Base-by-base conservation (phyloP, 352 stramenopile genomes). In the Ophiocytium majus region DNA sequence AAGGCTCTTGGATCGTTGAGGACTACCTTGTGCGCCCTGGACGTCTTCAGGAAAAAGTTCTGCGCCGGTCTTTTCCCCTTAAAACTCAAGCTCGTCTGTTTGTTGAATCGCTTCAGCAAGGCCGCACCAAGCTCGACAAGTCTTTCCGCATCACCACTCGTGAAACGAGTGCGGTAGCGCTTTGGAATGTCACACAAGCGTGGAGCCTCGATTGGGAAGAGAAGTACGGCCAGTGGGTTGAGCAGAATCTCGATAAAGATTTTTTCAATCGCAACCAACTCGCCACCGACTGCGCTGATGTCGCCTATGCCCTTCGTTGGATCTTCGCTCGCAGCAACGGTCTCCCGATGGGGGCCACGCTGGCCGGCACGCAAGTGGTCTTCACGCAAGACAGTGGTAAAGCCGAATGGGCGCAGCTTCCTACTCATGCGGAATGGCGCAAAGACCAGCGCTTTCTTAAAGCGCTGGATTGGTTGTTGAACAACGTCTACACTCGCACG, bases 301-400 rank as follows among this genome's bases (percentile, higher is more conserved):
- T 71, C 57, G 28, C 57, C 57, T 71, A 71, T 71, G 57, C 57
- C 57, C 57, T 71, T 28, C 57, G 57, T 28, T 71, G 57, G 57
- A 71, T 71, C 57, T 71, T 71, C 28, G 23, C 57, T 23, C 57
- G 57, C 57, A 71, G 23, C 28, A 23, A 71, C 28, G 23, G 19
- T 71, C 57, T 71, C 28, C 57, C 57, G 23, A 28, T 28, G 57
- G 23, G 23, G 23, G 57, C 28, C 57, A 71, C 57, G 28, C 57
- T 71, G 23, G 57, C 19, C 19, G 57, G 57, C 23, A 71, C 57
- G 57, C 19, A 28, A 71, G 28, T 28, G 57, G 57, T 71, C 57
- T 23, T 71, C 57, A 71, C 57, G 23, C 57, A 71, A 23, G 57
- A 71, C 23, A 28, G 23, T 23, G 23, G 28, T 71, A 23, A 28